A percentile compares a stretch with the other conserved stretches of the same genome.
These are phyloP conservation scores for Emydomyces testavorans DNA, from an alignment of 2,329 filamentous ascomycete species.

Conservation along the genomic window DNA sequence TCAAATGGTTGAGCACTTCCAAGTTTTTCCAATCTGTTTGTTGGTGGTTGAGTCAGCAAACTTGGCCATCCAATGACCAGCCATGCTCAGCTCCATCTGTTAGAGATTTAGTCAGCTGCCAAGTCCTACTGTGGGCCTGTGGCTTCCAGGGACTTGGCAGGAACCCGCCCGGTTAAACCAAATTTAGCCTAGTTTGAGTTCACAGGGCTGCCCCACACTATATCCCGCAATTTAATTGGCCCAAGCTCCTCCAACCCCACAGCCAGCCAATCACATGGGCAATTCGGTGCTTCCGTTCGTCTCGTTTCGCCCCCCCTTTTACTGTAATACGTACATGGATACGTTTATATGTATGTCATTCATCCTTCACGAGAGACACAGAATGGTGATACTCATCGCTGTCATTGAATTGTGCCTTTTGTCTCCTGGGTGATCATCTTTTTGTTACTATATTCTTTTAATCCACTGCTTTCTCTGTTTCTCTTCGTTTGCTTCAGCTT, in stretches of 20 bases:
- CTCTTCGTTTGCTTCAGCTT: neutral
- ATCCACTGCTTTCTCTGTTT: neutral
- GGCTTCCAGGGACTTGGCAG: neutral
- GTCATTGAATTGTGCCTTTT: too few relatives aligned
- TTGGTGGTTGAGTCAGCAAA: too few relatives aligned
- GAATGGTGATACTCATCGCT: too few relatives aligned
- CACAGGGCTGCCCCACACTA: neutral
- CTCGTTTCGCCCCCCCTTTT: conserved; percentile 1
- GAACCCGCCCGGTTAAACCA: neutral
- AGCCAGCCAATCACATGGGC: conserved; percentile 5
- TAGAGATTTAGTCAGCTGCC: neutral
- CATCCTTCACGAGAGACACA: too few relatives aligned
- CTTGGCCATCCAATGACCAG: too few relatives aligned
- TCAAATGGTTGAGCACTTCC: too few relatives aligned
- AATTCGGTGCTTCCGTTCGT: neutral
- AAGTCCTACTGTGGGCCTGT: neutral
- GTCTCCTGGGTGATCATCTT: too few relatives aligned
- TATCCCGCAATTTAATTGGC: conserved; percentile 2
- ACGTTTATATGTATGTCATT: too few relatives aligned
- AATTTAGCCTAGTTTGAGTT: neutral
- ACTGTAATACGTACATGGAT: neutral
- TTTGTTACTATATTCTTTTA: too few relatives aligned
- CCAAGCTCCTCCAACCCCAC: conserved; percentile 3
- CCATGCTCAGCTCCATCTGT: too few relatives aligned
- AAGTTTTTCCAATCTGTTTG: too few relatives aligned